These are phyloP conservation scores for Ramaria rubella DNA, from an alignment of 768 basidiomycete species.

Conservation along the genomic window DNA sequence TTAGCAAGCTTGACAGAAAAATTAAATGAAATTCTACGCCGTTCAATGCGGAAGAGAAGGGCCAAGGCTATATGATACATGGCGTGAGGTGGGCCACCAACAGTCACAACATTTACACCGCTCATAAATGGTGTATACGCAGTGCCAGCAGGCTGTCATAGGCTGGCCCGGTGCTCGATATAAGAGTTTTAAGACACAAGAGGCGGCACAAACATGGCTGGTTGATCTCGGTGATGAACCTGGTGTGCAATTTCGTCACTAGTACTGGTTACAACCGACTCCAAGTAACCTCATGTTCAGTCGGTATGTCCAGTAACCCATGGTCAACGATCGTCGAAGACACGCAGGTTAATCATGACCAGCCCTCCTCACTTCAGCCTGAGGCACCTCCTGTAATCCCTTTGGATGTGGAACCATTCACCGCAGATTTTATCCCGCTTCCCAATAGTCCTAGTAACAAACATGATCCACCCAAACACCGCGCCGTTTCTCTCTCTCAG, in stretches of 20 bases:
- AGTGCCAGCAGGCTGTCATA: conserved; percentile 11
- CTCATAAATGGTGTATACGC: conserved; percentile 1
- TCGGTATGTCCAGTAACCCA: neutral
- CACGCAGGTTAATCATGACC: neutral
- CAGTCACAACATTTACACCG: neutral
- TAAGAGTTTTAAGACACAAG: conserved; percentile 3
- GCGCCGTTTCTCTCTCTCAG: conserved; percentile 37
- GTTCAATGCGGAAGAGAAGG: conserved; percentile 53
- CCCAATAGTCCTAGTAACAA: neutral
- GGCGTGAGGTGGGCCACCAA: conserved; percentile 46
- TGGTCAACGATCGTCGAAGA: neutral
- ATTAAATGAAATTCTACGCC: conserved; percentile 47
- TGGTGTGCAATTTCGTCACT: neutral
- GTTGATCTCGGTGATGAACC: neutral
- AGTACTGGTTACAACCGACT: neutral
- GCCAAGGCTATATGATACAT: conserved; percentile 48
- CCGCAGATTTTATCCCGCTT: neutral
- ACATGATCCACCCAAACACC: neutral
- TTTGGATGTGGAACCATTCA: conserved; percentile 1
- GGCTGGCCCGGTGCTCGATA: conserved; percentile 2
- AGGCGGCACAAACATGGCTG: conserved; percentile 4
- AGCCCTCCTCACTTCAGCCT: neutral
- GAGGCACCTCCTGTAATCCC: neutral
- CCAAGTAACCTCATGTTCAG: neutral
- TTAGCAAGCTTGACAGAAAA: neutral